phyloP scores from a whole-genome alignment of 2,329 filamentous ascomycete genomes.

The Berkeleyomyces basicola region DNA sequence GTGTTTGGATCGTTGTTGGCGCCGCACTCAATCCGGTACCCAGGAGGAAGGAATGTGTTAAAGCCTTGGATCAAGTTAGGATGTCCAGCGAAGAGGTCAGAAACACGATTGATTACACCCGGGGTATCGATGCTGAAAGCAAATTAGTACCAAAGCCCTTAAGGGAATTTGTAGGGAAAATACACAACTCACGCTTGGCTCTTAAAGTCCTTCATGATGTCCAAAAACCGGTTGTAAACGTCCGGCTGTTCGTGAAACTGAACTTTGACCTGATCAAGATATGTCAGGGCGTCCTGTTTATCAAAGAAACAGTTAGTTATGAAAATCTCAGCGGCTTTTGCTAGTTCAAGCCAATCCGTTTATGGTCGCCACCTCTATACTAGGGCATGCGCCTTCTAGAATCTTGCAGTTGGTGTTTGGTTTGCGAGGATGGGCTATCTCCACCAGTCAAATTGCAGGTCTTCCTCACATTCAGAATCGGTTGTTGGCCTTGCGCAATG shows the following conservation, averaged over 20 bases:
- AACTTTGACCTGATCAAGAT: constrained; percentile 95
- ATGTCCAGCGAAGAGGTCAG: constrained; percentile 86
- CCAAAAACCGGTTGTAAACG: constrained; percentile 90
- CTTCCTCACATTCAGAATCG: constrained; percentile 34
- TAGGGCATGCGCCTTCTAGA: neutral
- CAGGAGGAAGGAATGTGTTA: constrained; percentile 90
- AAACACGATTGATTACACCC: constrained; percentile 91
- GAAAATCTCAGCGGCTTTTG: no score
- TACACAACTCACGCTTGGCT: constrained; percentile 61
- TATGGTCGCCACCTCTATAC: no score
- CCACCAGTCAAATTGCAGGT: neutral
- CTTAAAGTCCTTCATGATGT: constrained; percentile 99
- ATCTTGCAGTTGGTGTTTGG: neutral
- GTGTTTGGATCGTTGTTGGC: constrained; percentile 87
- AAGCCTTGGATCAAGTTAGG: constrained; percentile 94
- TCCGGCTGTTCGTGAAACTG: constrained; percentile 94
- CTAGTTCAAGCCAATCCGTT: no score
- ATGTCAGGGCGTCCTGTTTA: constrained; percentile 61
- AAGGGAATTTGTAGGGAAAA: neutral
- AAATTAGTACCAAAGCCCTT: neutral
- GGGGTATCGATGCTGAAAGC: constrained; percentile 62
- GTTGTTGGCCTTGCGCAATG: constrained; percentile 27
- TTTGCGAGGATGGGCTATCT: no score
- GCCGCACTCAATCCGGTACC: constrained; percentile 92
- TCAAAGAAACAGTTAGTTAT: neutral